These are phyloP conservation scores for Fusarium caatingaense DNA, from an alignment of 2,329 filamentous ascomycete species.

Conservation along the genomic window DNA sequence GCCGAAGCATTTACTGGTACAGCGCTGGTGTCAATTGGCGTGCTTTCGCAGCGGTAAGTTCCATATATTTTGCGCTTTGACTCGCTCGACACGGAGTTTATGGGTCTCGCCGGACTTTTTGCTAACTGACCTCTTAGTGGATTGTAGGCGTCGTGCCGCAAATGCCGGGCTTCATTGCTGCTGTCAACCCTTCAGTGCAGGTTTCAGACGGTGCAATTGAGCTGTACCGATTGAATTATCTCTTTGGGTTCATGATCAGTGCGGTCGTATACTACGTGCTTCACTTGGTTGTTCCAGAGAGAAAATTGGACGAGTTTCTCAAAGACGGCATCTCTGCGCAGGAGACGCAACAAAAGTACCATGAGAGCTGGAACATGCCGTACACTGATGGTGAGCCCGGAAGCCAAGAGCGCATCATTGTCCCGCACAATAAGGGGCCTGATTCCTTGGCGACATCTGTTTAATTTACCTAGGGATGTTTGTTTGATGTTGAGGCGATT, in stretches of 20 bases:
- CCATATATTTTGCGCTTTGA: not conserved
- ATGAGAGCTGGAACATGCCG: conserved; percentile 50
- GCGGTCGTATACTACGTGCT: conserved; percentile 48
- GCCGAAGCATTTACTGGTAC: conserved; percentile 55
- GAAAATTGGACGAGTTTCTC: conserved; percentile 47
- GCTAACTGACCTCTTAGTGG: conserved; percentile 49
- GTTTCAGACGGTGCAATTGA: conserved; percentile 53
- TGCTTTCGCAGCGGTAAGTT: conserved; percentile 53
- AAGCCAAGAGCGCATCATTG: conserved; percentile 21
- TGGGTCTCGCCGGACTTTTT: not conserved
- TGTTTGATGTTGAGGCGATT: not conserved
- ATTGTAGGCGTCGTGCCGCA: conserved; percentile 53
- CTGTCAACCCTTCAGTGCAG: conserved; percentile 50
- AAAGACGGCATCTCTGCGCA: conserved; percentile 35
- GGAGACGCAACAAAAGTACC: conserved; percentile 47
- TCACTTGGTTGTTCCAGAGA: conserved; percentile 48
- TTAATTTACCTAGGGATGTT: not conserved
- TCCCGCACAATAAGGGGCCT: conserved; percentile 17
- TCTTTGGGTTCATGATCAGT: conserved; percentile 54
- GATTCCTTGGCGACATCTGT: conserved; percentile 25
- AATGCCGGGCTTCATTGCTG: conserved; percentile 57
- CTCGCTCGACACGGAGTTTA: not conserved
- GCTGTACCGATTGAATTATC: conserved; percentile 54
- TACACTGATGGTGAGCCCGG: conserved; percentile 26
- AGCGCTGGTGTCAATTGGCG: conserved; percentile 55